Evolutionary conservation across 352 stramenopile genomes (phyloP).

Genomic region (Thalassiosira pacifica): DNA sequence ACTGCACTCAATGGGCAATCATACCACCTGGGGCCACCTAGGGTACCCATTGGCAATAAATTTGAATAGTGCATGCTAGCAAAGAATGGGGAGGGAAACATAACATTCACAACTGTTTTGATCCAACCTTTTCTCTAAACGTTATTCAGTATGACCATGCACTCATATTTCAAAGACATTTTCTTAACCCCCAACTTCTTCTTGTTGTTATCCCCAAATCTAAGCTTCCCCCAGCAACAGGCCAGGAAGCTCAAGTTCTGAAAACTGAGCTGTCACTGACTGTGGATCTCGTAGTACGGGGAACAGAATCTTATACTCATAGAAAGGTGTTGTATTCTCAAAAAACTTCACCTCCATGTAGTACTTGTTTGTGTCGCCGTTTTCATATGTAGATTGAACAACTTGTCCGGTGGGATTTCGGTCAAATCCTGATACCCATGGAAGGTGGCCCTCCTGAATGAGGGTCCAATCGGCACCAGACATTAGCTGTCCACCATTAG

Average conservation of each 20-base stretch:
- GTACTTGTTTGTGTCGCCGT: constrained; percentile 39
- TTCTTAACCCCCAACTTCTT: too few relatives aligned
- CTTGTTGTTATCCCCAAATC: too few relatives aligned
- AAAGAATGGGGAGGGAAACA: too few relatives aligned
- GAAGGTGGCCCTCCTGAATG: constrained; percentile 25
- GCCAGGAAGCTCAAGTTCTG: constrained; percentile 59
- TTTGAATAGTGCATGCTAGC: too few relatives aligned
- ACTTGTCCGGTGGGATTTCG: constrained; percentile 35
- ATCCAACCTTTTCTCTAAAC: too few relatives aligned
- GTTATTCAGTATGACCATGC: too few relatives aligned
- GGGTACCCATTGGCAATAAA: too few relatives aligned
- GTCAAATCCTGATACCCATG: constrained; percentile 50
- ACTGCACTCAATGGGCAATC: too few relatives aligned
- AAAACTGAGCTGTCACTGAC: constrained; percentile 23
- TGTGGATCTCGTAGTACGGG: constrained; percentile 38
- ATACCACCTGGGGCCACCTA: too few relatives aligned
- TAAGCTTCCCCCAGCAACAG: constrained; percentile 39
- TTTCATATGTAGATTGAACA: constrained; percentile 49
- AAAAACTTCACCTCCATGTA: constrained; percentile 54
- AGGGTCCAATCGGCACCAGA: constrained; percentile 7
- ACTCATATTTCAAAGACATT: too few relatives aligned
- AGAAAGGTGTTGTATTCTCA: constrained; percentile 47
- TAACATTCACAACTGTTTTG: too few relatives aligned
- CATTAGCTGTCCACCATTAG: neutral
- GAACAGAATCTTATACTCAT: constrained; percentile 60